Base-by-base conservation (phyloP, 345 rosid species). In the Durio zibethinus region DNA sequence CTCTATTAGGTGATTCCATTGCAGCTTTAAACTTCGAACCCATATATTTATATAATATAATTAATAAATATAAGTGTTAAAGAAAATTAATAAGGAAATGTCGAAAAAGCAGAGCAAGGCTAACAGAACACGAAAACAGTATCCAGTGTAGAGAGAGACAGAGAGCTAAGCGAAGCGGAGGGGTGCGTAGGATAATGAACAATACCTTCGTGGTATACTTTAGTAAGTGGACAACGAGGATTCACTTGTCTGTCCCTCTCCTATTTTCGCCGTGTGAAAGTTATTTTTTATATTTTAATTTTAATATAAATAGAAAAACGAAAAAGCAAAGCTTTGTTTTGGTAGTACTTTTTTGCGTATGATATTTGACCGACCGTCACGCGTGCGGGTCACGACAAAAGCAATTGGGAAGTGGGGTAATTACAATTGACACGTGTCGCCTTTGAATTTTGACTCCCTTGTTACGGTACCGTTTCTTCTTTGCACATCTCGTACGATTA, bases 301-400 rank as follows among this genome's bases (percentile, higher is more conserved):
- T n/a, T 16, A 11, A 20, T 42, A 0, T n/a, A n/a, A n/a, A n/a
- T n/a, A n/a, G n/a, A n/a, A n/a, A n/a, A 47, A 27, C 2, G 1
- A 16, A 16, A 48, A 48, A 12, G 60, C 21, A 27, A 15, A 77
- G 57, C 64, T 65, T 57, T 31, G n/a, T 25, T 45, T 42, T 7
- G n/a, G n/a, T n/a, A n/a, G n/a, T n/a, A n/a, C n/a, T n/a, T n/a
- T n/a, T n/a, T n/a, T n/a, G n/a, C n/a, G n/a, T n/a, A n/a, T n/a
- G 85, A 82, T 53, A 70, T 83, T 88, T 88, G 90, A 86, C 92
- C 85, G 52, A 43, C 86, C 74, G 70, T 78, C 86, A 87, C 87
- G 92, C 94, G 88, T 90, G 90, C 83, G 76, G 81, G 83, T 80
- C 91, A 88, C 90, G 88, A 85, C 97, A 89, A 84, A n/a, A 85